Conservation (phyloP, 2,329 filamentous ascomycete genomes). For the Epichloe uncinata region DNA sequence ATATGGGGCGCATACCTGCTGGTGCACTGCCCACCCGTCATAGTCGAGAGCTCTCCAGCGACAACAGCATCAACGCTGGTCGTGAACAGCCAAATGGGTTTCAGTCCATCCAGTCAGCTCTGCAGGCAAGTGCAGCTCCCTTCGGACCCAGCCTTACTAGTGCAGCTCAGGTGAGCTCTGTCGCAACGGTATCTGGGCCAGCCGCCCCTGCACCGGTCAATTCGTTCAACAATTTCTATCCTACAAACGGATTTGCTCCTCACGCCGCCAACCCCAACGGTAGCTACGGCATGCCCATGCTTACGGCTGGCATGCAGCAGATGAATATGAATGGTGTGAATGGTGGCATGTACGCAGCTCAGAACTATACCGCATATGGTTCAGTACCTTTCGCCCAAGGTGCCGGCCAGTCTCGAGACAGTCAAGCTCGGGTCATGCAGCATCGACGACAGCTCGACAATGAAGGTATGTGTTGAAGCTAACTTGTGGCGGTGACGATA, state of each 20-base stretch:
- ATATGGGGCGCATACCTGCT: conserved; percentile 63
- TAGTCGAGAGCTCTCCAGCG: conserved; percentile 55
- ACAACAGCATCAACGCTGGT: conserved; percentile 25
- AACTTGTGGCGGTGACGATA: neutral
- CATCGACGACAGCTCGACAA: conserved; percentile 62
- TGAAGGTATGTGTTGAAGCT: conserved; percentile 38
- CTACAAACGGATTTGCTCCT: conserved; percentile 16
- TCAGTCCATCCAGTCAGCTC: conserved; percentile 52
- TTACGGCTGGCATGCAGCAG: conserved; percentile 55
- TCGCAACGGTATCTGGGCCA: conserved; percentile 13
- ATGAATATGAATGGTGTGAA: conserved; percentile 40
- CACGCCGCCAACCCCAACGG: conserved; percentile 12
- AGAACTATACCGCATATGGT: conserved; percentile 46
- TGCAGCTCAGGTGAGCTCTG: conserved; percentile 14
- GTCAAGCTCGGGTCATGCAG: conserved; percentile 62
- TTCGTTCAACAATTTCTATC: conserved; percentile 21
- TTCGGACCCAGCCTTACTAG: conserved; percentile 51
- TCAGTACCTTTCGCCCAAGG: conserved; percentile 33
- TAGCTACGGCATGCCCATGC: conserved; percentile 29
- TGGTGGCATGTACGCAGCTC: conserved; percentile 36
- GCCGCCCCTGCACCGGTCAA: conserved; percentile 12
- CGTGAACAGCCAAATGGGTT: conserved; percentile 36
- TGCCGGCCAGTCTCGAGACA: conserved; percentile 50
- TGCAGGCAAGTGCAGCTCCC: conserved; percentile 67
- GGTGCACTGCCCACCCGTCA: conserved; percentile 54